Percentiles rank a stretch among this genome's conserved stretches.
phyloP scores from a whole-genome alignment of 2,329 filamentous ascomycete genomes.

The Emydomyces testavorans region DNA sequence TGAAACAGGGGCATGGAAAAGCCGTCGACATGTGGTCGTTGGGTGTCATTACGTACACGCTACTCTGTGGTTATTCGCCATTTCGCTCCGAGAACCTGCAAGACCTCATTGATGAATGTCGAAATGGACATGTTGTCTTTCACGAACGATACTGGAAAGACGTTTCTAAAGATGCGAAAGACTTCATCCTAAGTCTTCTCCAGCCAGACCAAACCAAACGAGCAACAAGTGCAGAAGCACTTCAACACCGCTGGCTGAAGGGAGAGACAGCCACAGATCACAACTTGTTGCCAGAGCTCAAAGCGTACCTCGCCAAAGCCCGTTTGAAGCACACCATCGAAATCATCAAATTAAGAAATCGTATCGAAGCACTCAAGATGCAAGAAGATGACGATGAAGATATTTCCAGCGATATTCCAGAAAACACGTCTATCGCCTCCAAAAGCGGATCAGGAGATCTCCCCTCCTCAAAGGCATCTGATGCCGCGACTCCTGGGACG shows the following conservation, averaged over 20 bases:
- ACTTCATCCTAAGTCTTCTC: constrained; percentile 76
- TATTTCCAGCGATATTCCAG: constrained; percentile 41
- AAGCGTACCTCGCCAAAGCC: constrained; percentile 81
- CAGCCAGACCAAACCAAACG: constrained; percentile 67
- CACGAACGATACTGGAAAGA: constrained; percentile 98
- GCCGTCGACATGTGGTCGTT: constrained; percentile 99
- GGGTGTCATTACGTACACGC: constrained; percentile 95
- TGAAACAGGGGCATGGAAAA: constrained; percentile 94
- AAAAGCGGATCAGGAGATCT: constrained; percentile 26
- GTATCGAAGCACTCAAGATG: constrained; percentile 87
- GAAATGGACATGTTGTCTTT: constrained; percentile 71
- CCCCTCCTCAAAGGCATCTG: constrained; percentile 19
- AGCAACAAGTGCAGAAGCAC: constrained; percentile 65
- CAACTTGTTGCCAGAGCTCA: constrained; percentile 95
- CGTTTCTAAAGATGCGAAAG: constrained; percentile 87
- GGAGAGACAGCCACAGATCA: constrained; percentile 87
- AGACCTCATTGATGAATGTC: constrained; percentile 92
- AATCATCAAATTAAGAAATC: constrained; percentile 88
- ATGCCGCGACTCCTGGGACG: constrained; percentile 24
- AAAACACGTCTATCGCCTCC: constrained; percentile 47
- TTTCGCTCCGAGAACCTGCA: constrained; percentile 90
- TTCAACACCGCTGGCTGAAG: constrained; percentile 78
- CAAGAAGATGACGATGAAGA: constrained; percentile 79
- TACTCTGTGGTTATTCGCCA: constrained; percentile 94
- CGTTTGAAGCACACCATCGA: constrained; percentile 89